A percentile compares a stretch with the other conserved stretches of the same genome.
Evolutionary conservation across 2,329 filamentous ascomycete genomes (phyloP).

Genomic region (Trichoderma sp.): DNA sequence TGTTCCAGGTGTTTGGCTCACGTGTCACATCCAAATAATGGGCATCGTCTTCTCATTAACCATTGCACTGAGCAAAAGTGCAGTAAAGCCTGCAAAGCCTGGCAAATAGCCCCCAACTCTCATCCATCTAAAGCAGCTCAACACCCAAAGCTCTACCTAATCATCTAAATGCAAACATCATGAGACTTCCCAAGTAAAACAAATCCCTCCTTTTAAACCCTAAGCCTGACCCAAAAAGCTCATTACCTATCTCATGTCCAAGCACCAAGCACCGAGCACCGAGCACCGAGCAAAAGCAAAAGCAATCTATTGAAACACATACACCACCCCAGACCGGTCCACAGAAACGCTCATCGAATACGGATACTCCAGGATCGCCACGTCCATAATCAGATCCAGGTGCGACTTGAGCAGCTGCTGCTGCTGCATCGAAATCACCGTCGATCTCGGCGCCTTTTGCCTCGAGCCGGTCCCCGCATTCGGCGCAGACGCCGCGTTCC

Average conservation of each 20-base stretch:
- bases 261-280: background rate
- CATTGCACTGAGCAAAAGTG: too few relatives aligned
- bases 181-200: background rate
- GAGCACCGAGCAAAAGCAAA: background rate
- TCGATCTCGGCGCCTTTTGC: constrained; percentile 62
- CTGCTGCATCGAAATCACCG: constrained; percentile 85
- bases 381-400: constrained; percentile 83
- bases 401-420: constrained; percentile 84
- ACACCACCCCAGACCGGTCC: constrained; percentile 85
- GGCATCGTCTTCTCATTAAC: too few relatives aligned
- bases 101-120: too few relatives aligned
- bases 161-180: background rate
- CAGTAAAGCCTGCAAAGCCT: too few relatives aligned
- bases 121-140: too few relatives aligned
- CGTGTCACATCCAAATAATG: too few relatives aligned
- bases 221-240: background rate
- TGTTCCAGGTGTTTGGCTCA: too few relatives aligned
- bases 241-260: background rate
- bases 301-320: constrained; percentile 65
- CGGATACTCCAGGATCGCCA: constrained; percentile 83
- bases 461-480: constrained; percentile 38
- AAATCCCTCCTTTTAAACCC: constrained; percentile 8
- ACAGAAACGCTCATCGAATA: constrained; percentile 92
- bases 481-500: constrained; percentile 41
- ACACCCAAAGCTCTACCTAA: background rate